Base-by-base conservation (phyloP, 768 basidiomycete species). In the Kwoniella sp. region DNA sequence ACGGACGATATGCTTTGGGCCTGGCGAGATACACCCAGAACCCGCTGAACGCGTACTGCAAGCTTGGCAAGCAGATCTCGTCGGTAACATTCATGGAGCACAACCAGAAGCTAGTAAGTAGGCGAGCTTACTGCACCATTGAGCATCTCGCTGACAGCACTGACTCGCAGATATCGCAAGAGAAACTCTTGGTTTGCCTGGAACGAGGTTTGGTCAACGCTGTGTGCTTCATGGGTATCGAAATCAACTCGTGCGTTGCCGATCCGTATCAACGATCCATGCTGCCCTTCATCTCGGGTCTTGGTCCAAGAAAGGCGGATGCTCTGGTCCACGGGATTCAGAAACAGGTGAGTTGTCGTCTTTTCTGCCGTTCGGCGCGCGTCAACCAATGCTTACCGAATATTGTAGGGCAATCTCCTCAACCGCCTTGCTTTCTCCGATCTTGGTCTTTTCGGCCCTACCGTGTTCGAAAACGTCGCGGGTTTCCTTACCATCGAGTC, bases 261-360 rank as follows among this genome's bases (percentile, higher is more conserved):
- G 92, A 97, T 79, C 73, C 87, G 2, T 96, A 98, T 80, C 93
- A 96, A 76, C 89, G 91, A 70, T 85, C 89, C 57, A 85, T 97
- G 31, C 84, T 99, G 11, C 93, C 90, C 1, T 95, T 91, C 74
- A 86, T 99, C 47, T 88, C 92, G 74, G 96, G 96, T 15, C 84
- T 99, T 56, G 96, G 96, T 8, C 96, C 93, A 9, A 86, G 96
- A 63, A 99, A 99, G 79, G 92, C 93, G 4, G 89, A 92, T 70
- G 86, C 86, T 4, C 78, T 98, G 50, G 84, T 93, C 37, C 89
- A 73, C 41, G 74, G 89, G 78, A 92, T 97, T 53, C 86, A 86
- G 8, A 82, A 86, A 17, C 82, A 89, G 76, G 94, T 93, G 71
- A 68, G 87, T 85, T 4, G 59, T 31, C 34, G n/a, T 31, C 13